Evolutionary conservation across 441 rosid genomes (phyloP), one percentile per base, ranked within the genome.

Genomic region (Jatropha podagrica): DNA sequence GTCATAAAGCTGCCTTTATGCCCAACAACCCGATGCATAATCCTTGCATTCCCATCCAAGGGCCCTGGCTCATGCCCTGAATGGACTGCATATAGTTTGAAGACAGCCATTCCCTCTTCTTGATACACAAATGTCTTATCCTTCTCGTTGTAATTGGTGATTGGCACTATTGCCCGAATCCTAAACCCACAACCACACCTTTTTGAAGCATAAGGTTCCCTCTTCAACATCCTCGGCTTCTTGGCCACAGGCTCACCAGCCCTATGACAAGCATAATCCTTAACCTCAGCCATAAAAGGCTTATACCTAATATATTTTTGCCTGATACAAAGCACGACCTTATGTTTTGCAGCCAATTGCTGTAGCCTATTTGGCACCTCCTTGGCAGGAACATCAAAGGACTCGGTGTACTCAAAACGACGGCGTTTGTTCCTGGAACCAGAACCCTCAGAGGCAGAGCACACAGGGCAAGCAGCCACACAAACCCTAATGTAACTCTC

Each of bases 271-370:
- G 99, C 99, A 83, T 96, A 96, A 86, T 96, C 99, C 85, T 93
- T 96, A 65, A 96, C 99, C 85, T 96, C 99, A 0, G 99, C 99
- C 98, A 96, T 93, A 79, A 96, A 96, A 0, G 99, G 98, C 81
- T 96, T 96, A 80, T 92, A 91, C 91, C 99, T 85, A 67, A 92
- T 93, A 77, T 96, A 96, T 85, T 96, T 96, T 84, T 93, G 98
- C 83, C 99, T 92, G 81, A 95, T 95, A 55, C 99, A 95, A 37
- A 95, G 93, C 74, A 95, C 99, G 65, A 95, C 99, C 85, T 95
- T 93, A 83, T 95, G 94, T 76, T 95, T 92, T 14, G 94, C 89
- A 4, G 99, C 99, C 82, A 95, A 81, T 71, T 95, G 98, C 85
- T 95, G 99, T 68, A 95, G 69, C 86, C 80, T 92, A 68, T 81